These are phyloP conservation scores for Daldinia bambusicola DNA, from an alignment of 495 filamentous ascomycete genomes.

Conservation along the genomic window DNA sequence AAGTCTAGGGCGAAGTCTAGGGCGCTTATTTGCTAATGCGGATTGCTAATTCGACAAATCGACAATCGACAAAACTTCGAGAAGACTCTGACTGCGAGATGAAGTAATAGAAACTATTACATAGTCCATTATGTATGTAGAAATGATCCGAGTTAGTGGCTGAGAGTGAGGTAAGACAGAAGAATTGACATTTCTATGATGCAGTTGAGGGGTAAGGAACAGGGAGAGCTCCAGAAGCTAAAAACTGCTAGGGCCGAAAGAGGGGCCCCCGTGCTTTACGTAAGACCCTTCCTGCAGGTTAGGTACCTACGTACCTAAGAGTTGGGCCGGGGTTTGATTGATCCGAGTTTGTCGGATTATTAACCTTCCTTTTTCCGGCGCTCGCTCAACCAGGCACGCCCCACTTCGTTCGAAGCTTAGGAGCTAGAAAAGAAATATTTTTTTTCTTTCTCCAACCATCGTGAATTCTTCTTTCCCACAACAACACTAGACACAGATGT, in stretches of 20 bases:
- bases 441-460: slow-evolving; percentile 27
- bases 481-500: slow-evolving; percentile 5
- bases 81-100: neutral
- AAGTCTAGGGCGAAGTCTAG: no score
- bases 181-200: slow-evolving; percentile 38
- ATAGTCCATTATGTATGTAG: neutral
- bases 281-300: no score
- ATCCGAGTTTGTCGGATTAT: slow-evolving; percentile 18
- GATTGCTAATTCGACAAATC: neutral
- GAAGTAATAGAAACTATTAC: neutral
- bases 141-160: slow-evolving; percentile 22
- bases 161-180: slow-evolving; percentile 23
- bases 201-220: slow-evolving; percentile 34
- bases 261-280: no score
- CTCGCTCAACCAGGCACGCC: slow-evolving; percentile 2
- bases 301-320: neutral
- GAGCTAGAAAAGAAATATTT: slow-evolving; percentile 41
- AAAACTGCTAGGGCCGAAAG: slow-evolving; percentile 11
- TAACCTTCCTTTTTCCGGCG: slow-evolving; percentile 31
- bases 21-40: neutral
- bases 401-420: slow-evolving; percentile 30
- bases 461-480: slow-evolving; percentile 16
- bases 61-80: no score
- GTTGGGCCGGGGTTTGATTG: slow-evolving; percentile 6
- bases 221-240: slow-evolving; percentile 12